Percentiles rank a stretch among this genome's conserved stretches.
Conservation (phyloP, 2,329 filamentous ascomycete species). For the Phialocephala sp. region DNA sequence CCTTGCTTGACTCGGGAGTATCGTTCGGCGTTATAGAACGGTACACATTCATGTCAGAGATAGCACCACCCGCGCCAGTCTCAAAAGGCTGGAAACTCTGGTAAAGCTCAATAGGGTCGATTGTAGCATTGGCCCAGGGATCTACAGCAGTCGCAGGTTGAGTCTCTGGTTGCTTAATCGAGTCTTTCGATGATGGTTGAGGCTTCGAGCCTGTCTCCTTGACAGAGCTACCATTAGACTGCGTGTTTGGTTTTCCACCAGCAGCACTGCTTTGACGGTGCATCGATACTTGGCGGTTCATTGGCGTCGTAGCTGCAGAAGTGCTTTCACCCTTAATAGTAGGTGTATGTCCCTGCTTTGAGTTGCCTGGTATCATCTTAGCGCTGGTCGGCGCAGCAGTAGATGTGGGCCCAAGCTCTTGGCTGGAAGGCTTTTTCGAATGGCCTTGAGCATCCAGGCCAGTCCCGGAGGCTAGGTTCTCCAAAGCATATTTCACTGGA, state of each 20-base stretch:
- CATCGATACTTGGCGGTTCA: conserved; percentile 55
- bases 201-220: conserved; percentile 33
- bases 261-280: conserved; percentile 55
- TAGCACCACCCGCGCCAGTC: conserved; percentile 51
- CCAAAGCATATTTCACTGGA: conserved; percentile 58
- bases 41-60: conserved; percentile 60
- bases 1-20: conserved; percentile 68
- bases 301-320: conserved; percentile 49
- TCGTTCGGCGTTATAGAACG: conserved; percentile 64
- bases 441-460: conserved; percentile 59
- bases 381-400: conserved; percentile 43
- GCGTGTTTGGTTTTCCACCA: conserved; percentile 46
- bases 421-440: conserved; percentile 26
- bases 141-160: conserved; percentile 33
- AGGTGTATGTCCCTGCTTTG: conserved; percentile 50
- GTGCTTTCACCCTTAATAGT: conserved; percentile 45
- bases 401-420: conserved; percentile 25
- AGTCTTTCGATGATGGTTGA: conserved; percentile 15
- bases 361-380: conserved; percentile 38
- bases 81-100: conserved; percentile 50
- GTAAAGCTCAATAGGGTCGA: conserved; percentile 60
- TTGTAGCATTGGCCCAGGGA: conserved; percentile 52
- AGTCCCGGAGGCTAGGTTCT: conserved; percentile 55
- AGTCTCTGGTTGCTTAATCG: conserved; percentile 40
- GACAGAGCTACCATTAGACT: conserved; percentile 30